Percentiles rank a stretch among this genome's conserved stretches.
phyloP scores from a whole-genome alignment of 805 yeast genomes.

The Starmerella gropengiesseri region DNA sequence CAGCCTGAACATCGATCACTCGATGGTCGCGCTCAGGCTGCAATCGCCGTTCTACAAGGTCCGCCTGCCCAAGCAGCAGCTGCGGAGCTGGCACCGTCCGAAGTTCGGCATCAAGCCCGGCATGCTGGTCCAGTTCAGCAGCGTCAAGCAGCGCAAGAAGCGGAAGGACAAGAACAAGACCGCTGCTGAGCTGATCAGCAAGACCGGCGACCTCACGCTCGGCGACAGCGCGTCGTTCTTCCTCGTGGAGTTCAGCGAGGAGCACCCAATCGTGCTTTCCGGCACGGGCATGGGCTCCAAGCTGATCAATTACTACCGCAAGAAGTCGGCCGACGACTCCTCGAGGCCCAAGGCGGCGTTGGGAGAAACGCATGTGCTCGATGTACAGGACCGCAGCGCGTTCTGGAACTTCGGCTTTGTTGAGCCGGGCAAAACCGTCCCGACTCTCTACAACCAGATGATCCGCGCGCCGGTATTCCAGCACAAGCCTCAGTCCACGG shows the following conservation, averaged over 20 bases:
- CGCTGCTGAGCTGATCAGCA: slow-evolving; percentile 57
- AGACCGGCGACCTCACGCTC: slow-evolving; percentile 63
- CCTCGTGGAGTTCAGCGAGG: slow-evolving; percentile 82
- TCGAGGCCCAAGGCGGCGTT: slow-evolving; percentile 76
- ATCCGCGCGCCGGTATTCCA: slow-evolving; percentile 84
- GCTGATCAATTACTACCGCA: slow-evolving; percentile 83
- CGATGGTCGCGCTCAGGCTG: slow-evolving; percentile 72
- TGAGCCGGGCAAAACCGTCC: slow-evolving; percentile 86
- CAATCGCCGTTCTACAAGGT: slow-evolving; percentile 91
- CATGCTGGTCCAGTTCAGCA: slow-evolving; percentile 61
- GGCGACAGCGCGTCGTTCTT: slow-evolving; percentile 75
- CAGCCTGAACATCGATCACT: slow-evolving; percentile 79
- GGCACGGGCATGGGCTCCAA: slow-evolving; percentile 95
- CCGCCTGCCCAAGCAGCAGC: slow-evolving; percentile 50
- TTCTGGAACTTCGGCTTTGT: slow-evolving; percentile 98
- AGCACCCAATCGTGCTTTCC: slow-evolving; percentile 67
- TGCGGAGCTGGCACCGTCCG: slow-evolving; percentile 73
- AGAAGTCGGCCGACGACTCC: slow-evolving; percentile 66
- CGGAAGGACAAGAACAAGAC: slow-evolving; percentile 84
- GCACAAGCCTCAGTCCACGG: slow-evolving; percentile 70
- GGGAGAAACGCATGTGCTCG: slow-evolving; percentile 92
- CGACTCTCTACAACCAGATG: slow-evolving; percentile 86
- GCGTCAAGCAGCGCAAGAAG: slow-evolving; percentile 64
- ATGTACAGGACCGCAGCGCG: slow-evolving; percentile 93
- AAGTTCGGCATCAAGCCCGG: slow-evolving; percentile 68